phyloP scores from a whole-genome alignment of 768 basidiomycete genomes.

The Nidularia sp. region DNA sequence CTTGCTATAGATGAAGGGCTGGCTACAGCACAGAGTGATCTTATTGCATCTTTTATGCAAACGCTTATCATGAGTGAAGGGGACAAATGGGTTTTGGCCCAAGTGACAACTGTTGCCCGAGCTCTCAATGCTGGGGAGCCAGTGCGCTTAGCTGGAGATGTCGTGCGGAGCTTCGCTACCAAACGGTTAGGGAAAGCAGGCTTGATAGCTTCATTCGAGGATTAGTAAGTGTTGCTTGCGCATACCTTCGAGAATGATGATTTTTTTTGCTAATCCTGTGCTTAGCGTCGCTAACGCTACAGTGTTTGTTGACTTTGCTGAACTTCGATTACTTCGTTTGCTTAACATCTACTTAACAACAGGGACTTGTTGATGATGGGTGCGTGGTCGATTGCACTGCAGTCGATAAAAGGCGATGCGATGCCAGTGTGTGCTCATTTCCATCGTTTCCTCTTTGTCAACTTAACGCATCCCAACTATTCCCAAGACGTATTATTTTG shows the following conservation, averaged over 20 bases:
- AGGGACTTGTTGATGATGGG: conserved; percentile 78
- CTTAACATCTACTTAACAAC: neutral
- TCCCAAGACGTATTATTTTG: conserved; percentile 82
- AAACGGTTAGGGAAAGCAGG: conserved; percentile 77
- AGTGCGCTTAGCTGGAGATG: conserved; percentile 66
- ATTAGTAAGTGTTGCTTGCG: conserved; percentile 60
- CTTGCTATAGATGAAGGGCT: conserved; percentile 89
- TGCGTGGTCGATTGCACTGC: conserved; percentile 68
- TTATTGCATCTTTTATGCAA: conserved; percentile 91
- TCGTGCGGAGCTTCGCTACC: conserved; percentile 85
- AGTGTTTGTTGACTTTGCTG: conserved; percentile 25
- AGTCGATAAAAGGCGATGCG: conserved; percentile 53
- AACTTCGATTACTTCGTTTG: neutral
- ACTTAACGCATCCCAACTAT: neutral
- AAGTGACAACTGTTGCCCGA: conserved; percentile 63
- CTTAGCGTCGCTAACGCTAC: conserved; percentile 87
- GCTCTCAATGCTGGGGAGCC: conserved; percentile 73
- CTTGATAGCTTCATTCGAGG: conserved; percentile 78
- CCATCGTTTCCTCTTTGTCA: neutral
- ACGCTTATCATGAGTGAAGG: conserved; percentile 97
- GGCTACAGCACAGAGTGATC: conserved; percentile 72
- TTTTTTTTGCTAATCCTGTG: conserved; percentile 1
- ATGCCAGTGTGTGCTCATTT: conserved; percentile 58
- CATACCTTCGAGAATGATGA: neutral
- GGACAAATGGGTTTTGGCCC: conserved; percentile 79